Evolutionary conservation across 805 yeast genomes (phyloP).

Genomic region (Candida rishiriensis): DNA sequence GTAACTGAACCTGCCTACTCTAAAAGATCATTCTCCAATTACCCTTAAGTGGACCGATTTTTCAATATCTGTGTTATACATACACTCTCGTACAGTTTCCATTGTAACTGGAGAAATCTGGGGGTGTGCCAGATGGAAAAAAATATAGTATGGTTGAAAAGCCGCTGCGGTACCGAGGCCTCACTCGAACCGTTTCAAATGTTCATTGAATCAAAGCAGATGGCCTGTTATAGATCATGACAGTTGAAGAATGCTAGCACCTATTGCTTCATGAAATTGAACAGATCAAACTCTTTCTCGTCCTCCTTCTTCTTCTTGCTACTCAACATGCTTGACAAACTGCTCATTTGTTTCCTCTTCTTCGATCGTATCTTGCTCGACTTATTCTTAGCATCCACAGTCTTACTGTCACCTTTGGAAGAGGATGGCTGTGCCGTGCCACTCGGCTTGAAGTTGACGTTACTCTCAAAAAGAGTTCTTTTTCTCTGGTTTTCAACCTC

Average conservation of each 20-base stretch:
- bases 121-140: too few species aligned
- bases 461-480: slow-evolving; percentile 6
- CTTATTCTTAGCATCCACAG: slow-evolving; percentile 3
- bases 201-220: too few species aligned
- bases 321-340: slow-evolving; percentile 18
- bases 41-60: too few species aligned
- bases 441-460: slow-evolving; percentile 2
- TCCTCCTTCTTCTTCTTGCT: slow-evolving; percentile 14
- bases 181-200: too few species aligned
- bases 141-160: too few species aligned
- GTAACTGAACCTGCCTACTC: too few species aligned
- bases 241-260: not conserved
- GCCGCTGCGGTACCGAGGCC: too few species aligned
- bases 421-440: not conserved
- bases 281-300: slow-evolving; percentile 16
- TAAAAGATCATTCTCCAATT: too few species aligned
- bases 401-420: not conserved
- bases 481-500: not conserved
- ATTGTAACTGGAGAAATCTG: too few species aligned
- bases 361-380: slow-evolving; percentile 15
- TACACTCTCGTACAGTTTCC: too few species aligned
- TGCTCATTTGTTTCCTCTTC: slow-evolving; percentile 25
- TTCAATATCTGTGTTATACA: too few species aligned
- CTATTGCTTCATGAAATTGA: slow-evolving; percentile 24
- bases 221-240: too few species aligned